Evolutionary conservation across 352 stramenopile genomes (phyloP), one percentile per base, ranked within the genome.

Genomic region (Pythium brachiatum): DNA sequence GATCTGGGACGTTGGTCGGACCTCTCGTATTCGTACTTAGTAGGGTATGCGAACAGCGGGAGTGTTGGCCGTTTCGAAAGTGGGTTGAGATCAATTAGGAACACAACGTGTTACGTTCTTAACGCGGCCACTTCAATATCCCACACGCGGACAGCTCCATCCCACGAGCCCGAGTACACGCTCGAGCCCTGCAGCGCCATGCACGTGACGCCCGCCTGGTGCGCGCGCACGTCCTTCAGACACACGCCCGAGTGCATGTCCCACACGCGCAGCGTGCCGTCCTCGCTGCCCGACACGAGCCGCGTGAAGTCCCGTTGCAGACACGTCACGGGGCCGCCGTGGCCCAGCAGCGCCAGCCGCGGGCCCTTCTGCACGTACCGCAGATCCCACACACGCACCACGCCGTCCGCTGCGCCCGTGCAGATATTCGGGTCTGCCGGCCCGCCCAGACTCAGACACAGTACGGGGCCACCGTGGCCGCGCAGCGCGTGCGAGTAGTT

Each of bases 341-440:
- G 83, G 4, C 81, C 77, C 41, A 68, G 43, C 5, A 93, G 63
- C 8, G 74, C 77, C 20, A 95, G 75, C 0, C 81, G 79, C 15
- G 83, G 83, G 0, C 84, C 86, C 16, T 83, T 84, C 20, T 86
- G 68, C 16, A 88, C 82, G 29, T 87, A 91, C 23, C 84, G 78
- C 61, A 95, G 66, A 60, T 95, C 83, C 86, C 86, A 95, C 47
- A 95, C 79, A 23, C 82, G 83, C 57, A 95, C 80, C 29, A 89
- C 55, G 34, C 86, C 83, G 60, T 95, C 86, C 3, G 80, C 77
- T 0, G 83, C 69, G 26, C 83, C 84, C 0, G 86, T 92, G 60
- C 81, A 94, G 47, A 94, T 81, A 25, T 81, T 94, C 13, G 83
- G 83, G 43, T 92, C 86, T 0, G 80, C 83, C 7, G 83, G 81